Conservation (phyloP, 2,329 filamentous ascomycete genomes). For the Gaeumannomyces tritici region DNA sequence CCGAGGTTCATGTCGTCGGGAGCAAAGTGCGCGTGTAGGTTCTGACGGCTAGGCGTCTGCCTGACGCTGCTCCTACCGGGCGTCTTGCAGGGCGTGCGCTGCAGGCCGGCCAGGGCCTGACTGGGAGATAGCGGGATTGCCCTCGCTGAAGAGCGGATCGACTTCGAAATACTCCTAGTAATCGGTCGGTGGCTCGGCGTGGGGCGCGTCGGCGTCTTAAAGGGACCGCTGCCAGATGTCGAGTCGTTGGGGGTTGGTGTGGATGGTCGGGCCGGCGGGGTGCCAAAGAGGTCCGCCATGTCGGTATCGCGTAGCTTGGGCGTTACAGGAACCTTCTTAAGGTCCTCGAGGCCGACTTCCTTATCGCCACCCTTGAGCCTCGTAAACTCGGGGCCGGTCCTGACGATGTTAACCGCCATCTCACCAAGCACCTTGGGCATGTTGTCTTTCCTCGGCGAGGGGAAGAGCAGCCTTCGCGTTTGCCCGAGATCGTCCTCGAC, state of each 20-base stretch:
- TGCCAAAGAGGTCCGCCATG: constrained; percentile 55
- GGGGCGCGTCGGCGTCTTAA: constrained; percentile 56
- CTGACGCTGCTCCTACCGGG: constrained; percentile 27
- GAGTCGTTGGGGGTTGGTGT: constrained; percentile 42
- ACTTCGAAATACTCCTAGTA: constrained; percentile 50
- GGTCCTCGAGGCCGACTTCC: constrained; percentile 16
- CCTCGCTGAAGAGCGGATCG: constrained; percentile 36
- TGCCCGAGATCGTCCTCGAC: constrained; percentile 39
- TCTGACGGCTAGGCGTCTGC: constrained; percentile 31
- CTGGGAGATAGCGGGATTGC: constrained; percentile 28
- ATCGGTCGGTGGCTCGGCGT: constrained; percentile 51
- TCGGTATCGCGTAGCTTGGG: constrained; percentile 19
- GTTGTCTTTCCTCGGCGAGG: constrained; percentile 61
- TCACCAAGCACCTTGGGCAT: constrained; percentile 53
- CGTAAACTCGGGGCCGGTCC: constrained; percentile 21
- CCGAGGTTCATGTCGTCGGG: constrained; percentile 21
- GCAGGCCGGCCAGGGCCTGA: constrained; percentile 24
- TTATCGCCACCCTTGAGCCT: constrained; percentile 18
- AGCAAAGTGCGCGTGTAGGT: constrained; percentile 22
- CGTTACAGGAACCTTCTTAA: constrained; percentile 35
- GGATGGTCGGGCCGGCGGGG: constrained; percentile 35
- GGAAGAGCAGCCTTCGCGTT: constrained; percentile 66
- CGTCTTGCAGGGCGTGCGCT: constrained; percentile 37
- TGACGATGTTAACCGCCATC: constrained; percentile 41
- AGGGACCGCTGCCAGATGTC: constrained; percentile 32